These are phyloP conservation scores for Aureobasidium sp. DNA, from an alignment of 2,329 filamentous ascomycete species.

Conservation along the genomic window DNA sequence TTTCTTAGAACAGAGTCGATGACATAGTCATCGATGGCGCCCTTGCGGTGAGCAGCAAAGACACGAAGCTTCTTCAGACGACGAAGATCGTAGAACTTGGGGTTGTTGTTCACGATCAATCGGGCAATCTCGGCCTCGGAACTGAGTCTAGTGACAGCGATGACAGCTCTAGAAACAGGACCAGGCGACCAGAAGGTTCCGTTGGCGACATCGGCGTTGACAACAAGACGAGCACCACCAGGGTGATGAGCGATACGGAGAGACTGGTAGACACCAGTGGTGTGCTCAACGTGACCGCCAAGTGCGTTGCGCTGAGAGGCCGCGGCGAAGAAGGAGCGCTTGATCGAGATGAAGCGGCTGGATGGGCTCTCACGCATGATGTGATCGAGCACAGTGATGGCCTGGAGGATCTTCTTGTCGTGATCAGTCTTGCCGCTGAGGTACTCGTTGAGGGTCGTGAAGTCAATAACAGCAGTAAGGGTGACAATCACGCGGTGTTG, in stretches of 20 bases:
- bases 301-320: conserved; percentile 43
- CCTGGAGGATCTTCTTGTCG: conserved; percentile 62
- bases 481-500: conserved; percentile 54
- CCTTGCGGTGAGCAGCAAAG: conserved; percentile 30
- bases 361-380: conserved; percentile 73
- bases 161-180: conserved; percentile 28
- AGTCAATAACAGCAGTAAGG: conserved; percentile 55
- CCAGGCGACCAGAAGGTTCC: conserved; percentile 69
- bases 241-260: conserved; percentile 61
- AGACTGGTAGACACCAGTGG: conserved; percentile 84
- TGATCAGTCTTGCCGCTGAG: conserved; percentile 52
- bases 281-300: conserved; percentile 61
- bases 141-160: conserved; percentile 22
- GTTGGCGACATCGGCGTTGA: conserved; percentile 90
- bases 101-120: neutral
- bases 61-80: conserved; percentile 35
- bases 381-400: conserved; percentile 87
- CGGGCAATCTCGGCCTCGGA: conserved; percentile 21
- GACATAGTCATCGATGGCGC: conserved; percentile 35
- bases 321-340: conserved; percentile 70
- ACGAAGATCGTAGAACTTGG: conserved; percentile 28
- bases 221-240: conserved; percentile 52
- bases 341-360: conserved; percentile 59
- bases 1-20: conserved; percentile 41
- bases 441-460: conserved; percentile 59